Evolutionary conservation across 495 filamentous ascomycete species (phyloP), one percentile per base, ranked within the genome.

Genomic region (Penicillium paxilli): DNA sequence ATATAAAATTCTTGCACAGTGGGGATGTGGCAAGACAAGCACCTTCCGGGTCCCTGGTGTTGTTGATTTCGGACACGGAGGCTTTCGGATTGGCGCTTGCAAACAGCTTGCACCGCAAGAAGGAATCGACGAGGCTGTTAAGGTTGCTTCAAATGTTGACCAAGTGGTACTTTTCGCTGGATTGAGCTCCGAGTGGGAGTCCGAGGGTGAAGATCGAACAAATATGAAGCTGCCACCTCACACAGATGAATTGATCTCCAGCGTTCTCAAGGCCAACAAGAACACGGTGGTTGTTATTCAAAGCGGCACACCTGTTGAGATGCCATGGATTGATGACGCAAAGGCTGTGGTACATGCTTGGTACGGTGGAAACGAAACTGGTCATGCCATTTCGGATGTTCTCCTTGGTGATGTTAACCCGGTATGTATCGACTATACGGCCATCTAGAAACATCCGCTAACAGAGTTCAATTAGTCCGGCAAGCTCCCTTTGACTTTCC

Each of bases 161-260:
- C 83, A 90, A 22, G 88, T 88, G 3, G 73, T 92, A 32, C 74
- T 93, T 1, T 77, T 88, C 54, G 86, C 87, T 14, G 90, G 90
- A 9, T 71, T 93, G 19, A 88, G 88, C 62, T 82, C 78, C 19
- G 90, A 95, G 63, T 93, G 90, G 90, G 90, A 93, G 65, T 86
- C 85, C 16, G 90, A 94, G 68, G 90, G 90, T 7, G 85, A 88
- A 44, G 90, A 94, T 62, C 79, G 89, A 10, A 75, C 85, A 46
- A 80, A 77, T 26, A 91, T 92, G 88, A 80, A 86, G 51, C 74
- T 93, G 9, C 89, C 89, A 4, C 83, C 84, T 2, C 78, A 78
- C 52, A 87, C 86, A 54, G 87, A 92, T 64, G 77, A 83, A 14
- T 76, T 94, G 14, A 80, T 93, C 55, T 74, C 81, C 28, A 80